phyloP scores from a whole-genome alignment of 805 yeast species.

The Wickerhamiella occidentalis region DNA sequence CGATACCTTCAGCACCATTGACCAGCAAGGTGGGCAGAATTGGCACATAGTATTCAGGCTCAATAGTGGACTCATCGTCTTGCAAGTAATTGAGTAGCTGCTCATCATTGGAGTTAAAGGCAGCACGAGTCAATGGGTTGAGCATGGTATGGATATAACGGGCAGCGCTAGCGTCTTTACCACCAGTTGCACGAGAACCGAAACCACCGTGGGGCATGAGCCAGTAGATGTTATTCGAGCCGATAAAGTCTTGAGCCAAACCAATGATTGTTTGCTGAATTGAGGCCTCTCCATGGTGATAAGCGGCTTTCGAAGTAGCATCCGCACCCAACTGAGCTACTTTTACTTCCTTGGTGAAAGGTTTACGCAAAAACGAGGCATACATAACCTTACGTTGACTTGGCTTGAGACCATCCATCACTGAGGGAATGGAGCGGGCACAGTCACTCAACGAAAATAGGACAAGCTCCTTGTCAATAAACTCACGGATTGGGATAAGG shows the following conservation, averaged over 20 bases:
- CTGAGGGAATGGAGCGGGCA: conserved; percentile 86
- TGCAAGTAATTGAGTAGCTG: conserved; percentile 66
- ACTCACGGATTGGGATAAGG: conserved; percentile 81
- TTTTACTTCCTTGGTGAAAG: conserved; percentile 58
- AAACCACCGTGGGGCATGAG: conserved; percentile 88
- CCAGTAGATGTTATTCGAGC: conserved; percentile 76
- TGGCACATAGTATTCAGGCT: conserved; percentile 92
- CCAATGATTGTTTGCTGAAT: conserved; percentile 84
- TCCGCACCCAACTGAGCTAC: conserved; percentile 87
- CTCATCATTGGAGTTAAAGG: conserved; percentile 71
- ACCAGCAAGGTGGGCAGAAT: conserved; percentile 90
- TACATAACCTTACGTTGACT: conserved; percentile 90
- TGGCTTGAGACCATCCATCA: conserved; percentile 91
- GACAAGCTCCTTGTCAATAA: conserved; percentile 89
- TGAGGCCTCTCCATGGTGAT: conserved; percentile 91
- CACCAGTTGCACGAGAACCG: conserved; percentile 94
- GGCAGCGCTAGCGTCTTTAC: conserved; percentile 96
- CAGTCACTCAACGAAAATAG: conserved; percentile 95
- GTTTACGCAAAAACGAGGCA: conserved; percentile 73
- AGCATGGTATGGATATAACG: conserved; percentile 90
- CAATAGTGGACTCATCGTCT: conserved; percentile 89
- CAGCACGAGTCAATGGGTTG: conserved; percentile 56
- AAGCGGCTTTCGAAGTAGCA: conserved; percentile 77
- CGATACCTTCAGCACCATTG: conserved; percentile 96
- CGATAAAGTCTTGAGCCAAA: conserved; percentile 88